These are phyloP conservation scores for Smithsoniella earleae DNA, from an alignment of 163 green algal genomes.

Conservation along the genomic window DNA sequence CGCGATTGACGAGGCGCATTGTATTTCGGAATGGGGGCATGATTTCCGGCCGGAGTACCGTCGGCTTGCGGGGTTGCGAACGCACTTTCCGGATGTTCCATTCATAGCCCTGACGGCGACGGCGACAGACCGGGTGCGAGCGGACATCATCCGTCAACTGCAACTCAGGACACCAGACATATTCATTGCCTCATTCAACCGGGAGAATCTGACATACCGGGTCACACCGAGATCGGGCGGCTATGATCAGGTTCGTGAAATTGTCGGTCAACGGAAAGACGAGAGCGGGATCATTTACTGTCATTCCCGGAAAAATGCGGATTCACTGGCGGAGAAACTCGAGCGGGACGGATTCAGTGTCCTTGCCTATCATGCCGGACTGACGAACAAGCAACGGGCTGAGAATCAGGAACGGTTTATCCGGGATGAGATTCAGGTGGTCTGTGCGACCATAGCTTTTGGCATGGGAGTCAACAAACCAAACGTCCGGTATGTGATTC, in stretches of 20 bases:
- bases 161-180: conserved; percentile 36
- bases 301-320: conserved; percentile 53
- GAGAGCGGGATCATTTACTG: conserved; percentile 72
- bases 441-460: conserved; percentile 92
- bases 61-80: conserved; percentile 49
- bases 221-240: no score
- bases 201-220: conserved; percentile 60
- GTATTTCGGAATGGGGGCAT: conserved; percentile 93
- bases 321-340: conserved; percentile 53
- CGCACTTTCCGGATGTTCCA: conserved; percentile 40
- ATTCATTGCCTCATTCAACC: conserved; percentile 49
- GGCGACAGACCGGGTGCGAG: conserved; percentile 55
- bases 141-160: conserved; percentile 38
- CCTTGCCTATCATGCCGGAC: conserved; percentile 65
- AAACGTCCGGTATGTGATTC: conserved; percentile 58
- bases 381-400: conserved; percentile 43
- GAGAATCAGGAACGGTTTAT: no score
- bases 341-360: conserved; percentile 44
- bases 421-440: conserved; percentile 53
- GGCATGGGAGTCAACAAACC: conserved; percentile 74
- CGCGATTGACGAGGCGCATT: conserved; percentile 91
- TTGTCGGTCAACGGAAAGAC: no score
- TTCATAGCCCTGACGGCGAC: conserved; percentile 80
- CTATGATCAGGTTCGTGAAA: no score
- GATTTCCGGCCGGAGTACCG: conserved; percentile 58